Conservation (phyloP, 208 protist species). For the Trypanosoma vivax region DNA sequence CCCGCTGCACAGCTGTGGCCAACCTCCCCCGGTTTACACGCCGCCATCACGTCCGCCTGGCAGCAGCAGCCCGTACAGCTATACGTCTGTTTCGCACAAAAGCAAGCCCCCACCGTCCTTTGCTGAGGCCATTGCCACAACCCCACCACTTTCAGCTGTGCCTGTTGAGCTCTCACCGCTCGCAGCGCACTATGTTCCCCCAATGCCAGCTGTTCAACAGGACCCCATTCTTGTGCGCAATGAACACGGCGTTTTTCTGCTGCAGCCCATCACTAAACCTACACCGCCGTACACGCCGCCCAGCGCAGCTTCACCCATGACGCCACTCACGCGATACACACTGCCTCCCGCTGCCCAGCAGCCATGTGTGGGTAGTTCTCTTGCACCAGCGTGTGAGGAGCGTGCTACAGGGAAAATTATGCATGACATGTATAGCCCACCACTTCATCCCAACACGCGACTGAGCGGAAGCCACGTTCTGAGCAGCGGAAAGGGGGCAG, state of each 20-base stretch:
- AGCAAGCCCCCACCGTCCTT: conserved; percentile 58
- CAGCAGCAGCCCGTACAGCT: conserved; percentile 25
- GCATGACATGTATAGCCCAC: neutral
- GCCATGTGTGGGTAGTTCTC: conserved; percentile 22
- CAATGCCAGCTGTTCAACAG: conserved; percentile 42
- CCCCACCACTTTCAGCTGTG: conserved; percentile 25
- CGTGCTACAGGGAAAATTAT: neutral
- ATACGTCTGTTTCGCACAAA: conserved; percentile 4
- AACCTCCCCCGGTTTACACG: conserved; percentile 14
- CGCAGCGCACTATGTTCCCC: conserved; percentile 55
- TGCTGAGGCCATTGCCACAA: conserved; percentile 51
- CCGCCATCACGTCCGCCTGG: conserved; percentile 13
- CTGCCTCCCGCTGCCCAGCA: conserved; percentile 54
- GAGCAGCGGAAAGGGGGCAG: conserved; percentile 6
- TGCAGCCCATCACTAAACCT: conserved; percentile 36
- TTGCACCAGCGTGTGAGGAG: conserved; percentile 19
- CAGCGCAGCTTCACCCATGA: conserved; percentile 47
- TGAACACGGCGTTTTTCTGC: conserved; percentile 72
- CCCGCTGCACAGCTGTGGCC: conserved; percentile 13
- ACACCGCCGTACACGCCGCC: conserved; percentile 67
- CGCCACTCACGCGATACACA: conserved; percentile 68
- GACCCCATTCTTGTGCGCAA: conserved; percentile 79
- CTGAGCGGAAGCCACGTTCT: conserved; percentile 15
- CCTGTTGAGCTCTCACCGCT: conserved; percentile 45
- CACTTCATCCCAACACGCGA: neutral